Conservation (phyloP, 495 filamentous ascomycete species). For the Penicillium angulare region DNA sequence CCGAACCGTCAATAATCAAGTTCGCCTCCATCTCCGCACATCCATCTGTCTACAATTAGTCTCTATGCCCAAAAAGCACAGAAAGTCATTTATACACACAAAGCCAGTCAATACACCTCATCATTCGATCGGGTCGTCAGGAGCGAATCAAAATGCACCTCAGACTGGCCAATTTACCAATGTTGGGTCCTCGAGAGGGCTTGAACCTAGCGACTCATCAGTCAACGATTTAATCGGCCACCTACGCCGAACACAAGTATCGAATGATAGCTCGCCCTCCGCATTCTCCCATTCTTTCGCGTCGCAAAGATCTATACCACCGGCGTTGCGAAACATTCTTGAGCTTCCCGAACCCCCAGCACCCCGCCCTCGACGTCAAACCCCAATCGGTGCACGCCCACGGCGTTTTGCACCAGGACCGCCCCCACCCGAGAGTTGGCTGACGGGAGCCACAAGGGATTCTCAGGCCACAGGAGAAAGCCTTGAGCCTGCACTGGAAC, state of each 20-base stretch:
- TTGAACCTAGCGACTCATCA: conserved; percentile 17
- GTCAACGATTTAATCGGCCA: conserved; percentile 51
- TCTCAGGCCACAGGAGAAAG: background rate
- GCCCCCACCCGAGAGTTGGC: conserved; percentile 70
- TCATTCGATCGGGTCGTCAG: conserved; percentile 34
- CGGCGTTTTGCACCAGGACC: conserved; percentile 61
- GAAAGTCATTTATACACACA: conserved; percentile 18
- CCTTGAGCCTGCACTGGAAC: background rate
- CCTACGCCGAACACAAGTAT: conserved; percentile 45
- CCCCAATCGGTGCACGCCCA: conserved; percentile 38
- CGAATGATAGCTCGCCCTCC: conserved; percentile 14
- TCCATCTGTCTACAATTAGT: conserved; percentile 10
- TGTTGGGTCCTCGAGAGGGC: background rate
- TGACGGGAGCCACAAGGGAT: conserved; percentile 22
- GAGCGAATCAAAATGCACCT: conserved; percentile 32
- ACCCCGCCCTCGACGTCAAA: conserved; percentile 56
- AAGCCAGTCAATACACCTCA: conserved; percentile 41
- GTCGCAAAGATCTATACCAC: conserved; percentile 49
- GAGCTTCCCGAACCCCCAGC: conserved; percentile 69
- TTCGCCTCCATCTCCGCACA: conserved; percentile 1
- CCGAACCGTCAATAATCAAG: background rate
- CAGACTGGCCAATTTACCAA: conserved; percentile 18
- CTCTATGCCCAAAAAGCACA: conserved; percentile 48
- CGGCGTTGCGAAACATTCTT: conserved; percentile 57
- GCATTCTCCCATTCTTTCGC: conserved; percentile 9